These are phyloP conservation scores for Adansonia madagascariensis DNA, from an alignment of 441 rosid genomes.

Conservation along the genomic window DNA sequence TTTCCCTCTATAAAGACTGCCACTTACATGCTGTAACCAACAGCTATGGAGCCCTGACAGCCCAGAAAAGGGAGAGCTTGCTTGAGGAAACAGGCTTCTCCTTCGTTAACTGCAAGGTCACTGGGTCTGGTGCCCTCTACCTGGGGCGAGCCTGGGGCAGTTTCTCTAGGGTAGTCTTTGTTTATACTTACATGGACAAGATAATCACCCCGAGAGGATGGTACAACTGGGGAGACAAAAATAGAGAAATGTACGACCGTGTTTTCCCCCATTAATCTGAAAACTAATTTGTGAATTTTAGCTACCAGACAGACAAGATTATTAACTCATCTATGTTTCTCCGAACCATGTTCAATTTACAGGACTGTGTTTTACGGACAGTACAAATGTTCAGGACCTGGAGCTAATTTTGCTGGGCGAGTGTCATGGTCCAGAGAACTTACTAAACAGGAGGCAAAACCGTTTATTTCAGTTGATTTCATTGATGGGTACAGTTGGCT, in stretches of 20 bases:
- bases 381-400: slow-evolving; percentile 57
- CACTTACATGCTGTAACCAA: slow-evolving; percentile 84
- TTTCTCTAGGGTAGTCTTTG: slow-evolving; percentile 94
- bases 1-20: slow-evolving; percentile 86
- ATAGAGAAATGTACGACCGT: slow-evolving; percentile 69
- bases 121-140: slow-evolving; percentile 88
- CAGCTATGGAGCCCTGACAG: slow-evolving; percentile 76
- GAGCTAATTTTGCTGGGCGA: slow-evolving; percentile 44
- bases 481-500: slow-evolving; percentile 52
- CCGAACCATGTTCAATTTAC: slow-evolving; percentile 17
- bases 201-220: slow-evolving; percentile 95
- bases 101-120: slow-evolving; percentile 87
- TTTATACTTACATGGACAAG: slow-evolving; percentile 92
- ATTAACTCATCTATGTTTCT: not conserved
- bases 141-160: slow-evolving; percentile 97
- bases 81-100: slow-evolving; percentile 98
- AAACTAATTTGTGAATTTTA: not conserved
- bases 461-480: slow-evolving; percentile 50
- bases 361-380: slow-evolving; percentile 65
- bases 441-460: slow-evolving; percentile 43
- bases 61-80: slow-evolving; percentile 77
- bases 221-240: slow-evolving; percentile 96
- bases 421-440: slow-evolving; percentile 63
- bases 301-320: not conserved
- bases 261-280: not conserved